These are phyloP conservation scores for Puccinia horiana DNA, from an alignment of 1,284 basidiomycete species.

Conservation along the genomic window DNA sequence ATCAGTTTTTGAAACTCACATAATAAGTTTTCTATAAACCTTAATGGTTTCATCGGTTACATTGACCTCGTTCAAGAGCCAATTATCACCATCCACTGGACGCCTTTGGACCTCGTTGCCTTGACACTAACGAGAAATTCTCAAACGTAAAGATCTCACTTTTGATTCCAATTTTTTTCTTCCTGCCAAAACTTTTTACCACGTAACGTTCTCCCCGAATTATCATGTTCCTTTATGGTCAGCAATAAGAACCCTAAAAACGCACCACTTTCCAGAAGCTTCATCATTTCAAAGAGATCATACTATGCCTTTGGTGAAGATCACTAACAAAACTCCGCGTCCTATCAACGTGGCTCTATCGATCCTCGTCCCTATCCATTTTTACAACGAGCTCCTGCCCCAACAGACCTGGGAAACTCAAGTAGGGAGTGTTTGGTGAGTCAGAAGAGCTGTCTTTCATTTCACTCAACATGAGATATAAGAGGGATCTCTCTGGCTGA, in stretches of 20 bases:
- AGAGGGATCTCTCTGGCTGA: neutral
- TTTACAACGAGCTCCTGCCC: conserved; percentile 8
- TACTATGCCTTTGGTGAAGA: conserved; percentile 31
- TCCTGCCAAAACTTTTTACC: neutral
- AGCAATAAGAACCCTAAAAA: neutral
- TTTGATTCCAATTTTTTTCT: too few relatives aligned
- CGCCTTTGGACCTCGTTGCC: too few relatives aligned
- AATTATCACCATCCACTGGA: neutral
- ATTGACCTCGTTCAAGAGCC: neutral
- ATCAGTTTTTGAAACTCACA: neutral
- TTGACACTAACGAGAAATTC: too few relatives aligned
- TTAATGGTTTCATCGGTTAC: neutral
- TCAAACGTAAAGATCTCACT: too few relatives aligned
- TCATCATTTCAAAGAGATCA: neutral
- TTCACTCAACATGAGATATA: neutral
- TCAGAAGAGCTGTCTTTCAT: neutral
- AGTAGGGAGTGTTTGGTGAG: conserved; percentile 44
- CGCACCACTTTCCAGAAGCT: neutral
- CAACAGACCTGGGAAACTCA: conserved; percentile 33
- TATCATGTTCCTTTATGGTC: too few relatives aligned
- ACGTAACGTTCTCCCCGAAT: neutral
- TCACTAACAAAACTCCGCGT: conserved; percentile 21
- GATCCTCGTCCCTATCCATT: conserved; percentile 40
- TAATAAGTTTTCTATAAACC: neutral
- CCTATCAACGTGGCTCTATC: conserved; percentile 33